phyloP scores from a whole-genome alignment of 139 green algal species.

The Mesotaenium endlicherianum region DNA sequence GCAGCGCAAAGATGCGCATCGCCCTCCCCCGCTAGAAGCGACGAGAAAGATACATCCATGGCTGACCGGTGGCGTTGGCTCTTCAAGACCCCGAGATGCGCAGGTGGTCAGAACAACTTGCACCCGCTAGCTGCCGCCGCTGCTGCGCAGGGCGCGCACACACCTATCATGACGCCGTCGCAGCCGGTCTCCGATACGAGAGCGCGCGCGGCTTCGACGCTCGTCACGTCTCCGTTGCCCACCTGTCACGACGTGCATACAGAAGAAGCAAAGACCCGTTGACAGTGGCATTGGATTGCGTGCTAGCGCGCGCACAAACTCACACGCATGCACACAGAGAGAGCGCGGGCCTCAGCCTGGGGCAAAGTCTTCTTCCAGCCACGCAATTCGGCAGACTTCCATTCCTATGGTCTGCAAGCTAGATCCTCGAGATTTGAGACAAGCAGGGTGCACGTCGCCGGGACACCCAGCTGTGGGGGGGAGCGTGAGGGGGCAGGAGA shows the following conservation, averaged over 20 bases:
- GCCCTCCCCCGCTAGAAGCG: background rate
- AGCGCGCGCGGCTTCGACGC: background rate
- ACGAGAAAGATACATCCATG: background rate
- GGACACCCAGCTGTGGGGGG: background rate
- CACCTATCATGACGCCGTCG: constrained; percentile 11
- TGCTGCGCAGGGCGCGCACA: background rate
- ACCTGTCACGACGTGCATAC: background rate
- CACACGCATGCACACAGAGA: background rate
- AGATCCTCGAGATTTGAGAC: too few species aligned
- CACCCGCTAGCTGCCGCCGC: background rate
- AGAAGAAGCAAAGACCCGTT: background rate
- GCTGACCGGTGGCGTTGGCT: too few species aligned
- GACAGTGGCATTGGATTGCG: background rate
- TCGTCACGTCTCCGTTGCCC: constrained; percentile 9
- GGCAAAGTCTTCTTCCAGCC: background rate
- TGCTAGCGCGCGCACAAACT: background rate
- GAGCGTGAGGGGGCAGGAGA: background rate
- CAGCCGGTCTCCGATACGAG: background rate
- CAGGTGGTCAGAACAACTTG: background rate
- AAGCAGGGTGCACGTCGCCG: background rate
- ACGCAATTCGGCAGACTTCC: background rate
- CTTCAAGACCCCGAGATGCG: background rate
- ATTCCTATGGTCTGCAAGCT: background rate
- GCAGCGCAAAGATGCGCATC: background rate
- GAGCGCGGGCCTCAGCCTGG: background rate